Percentiles rank a stretch among this genome's conserved stretches.
These are phyloP conservation scores for Goniomonas avonlea DNA, from an alignment of 78 protist genomes.

Conservation along the genomic window DNA sequence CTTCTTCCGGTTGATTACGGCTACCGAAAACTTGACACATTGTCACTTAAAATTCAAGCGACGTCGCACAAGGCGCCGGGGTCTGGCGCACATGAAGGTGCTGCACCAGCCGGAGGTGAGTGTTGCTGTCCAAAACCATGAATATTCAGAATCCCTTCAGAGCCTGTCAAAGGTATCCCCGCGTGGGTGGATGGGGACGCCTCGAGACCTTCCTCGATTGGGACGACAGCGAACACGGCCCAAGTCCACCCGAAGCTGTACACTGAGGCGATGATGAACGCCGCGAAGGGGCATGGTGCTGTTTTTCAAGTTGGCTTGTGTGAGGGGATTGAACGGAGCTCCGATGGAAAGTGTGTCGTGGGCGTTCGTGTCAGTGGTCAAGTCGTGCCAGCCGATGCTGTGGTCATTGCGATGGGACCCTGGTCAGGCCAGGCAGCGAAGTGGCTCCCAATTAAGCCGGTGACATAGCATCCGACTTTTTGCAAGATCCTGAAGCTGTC, in stretches of 20 bases:
- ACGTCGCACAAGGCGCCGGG: background rate
- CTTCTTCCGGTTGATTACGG: background rate
- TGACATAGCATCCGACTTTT: too few relatives aligned
- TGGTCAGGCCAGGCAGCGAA: background rate
- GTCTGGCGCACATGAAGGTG: too few relatives aligned
- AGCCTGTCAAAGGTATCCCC: background rate
- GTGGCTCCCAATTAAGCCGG: too few relatives aligned
- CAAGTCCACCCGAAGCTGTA: constrained; percentile 33
- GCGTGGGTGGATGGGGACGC: background rate
- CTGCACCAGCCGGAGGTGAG: too few relatives aligned
- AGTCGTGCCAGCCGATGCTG: background rate
- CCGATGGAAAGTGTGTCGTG: background rate
- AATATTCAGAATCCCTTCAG: background rate
- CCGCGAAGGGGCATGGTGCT: background rate
- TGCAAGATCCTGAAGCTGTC: too few relatives aligned
- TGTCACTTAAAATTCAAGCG: background rate
- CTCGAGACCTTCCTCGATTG: background rate
- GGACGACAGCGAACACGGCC: background rate
- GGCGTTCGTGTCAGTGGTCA: background rate
- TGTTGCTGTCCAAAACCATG: background rate
- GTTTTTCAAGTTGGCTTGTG: background rate
- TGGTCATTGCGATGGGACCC: constrained; percentile 23
- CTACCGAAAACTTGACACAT: constrained; percentile 7
- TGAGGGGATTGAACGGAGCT: background rate
- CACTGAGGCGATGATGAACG: constrained; percentile 5